phyloP scores from a whole-genome alignment of 192 early-diverging fungal genomes.

The Dissophora ornata region DNA sequence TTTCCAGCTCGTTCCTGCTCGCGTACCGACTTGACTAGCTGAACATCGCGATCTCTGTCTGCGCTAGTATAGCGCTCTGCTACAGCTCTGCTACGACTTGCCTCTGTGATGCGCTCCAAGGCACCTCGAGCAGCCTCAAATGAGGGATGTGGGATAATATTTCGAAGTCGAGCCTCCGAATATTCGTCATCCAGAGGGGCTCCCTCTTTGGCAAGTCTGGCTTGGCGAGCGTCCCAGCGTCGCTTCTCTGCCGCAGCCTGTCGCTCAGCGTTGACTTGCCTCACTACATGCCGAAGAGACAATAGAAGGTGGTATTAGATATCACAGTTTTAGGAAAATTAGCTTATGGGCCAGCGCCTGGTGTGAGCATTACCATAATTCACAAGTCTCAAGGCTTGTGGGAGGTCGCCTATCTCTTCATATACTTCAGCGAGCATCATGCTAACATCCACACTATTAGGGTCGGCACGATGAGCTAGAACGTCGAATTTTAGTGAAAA shows the following conservation, averaged over 20 bases:
- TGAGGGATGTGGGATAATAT: slow-evolving; percentile 17
- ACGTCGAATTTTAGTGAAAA: not conserved
- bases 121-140: slow-evolving; percentile 21
- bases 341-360: no score
- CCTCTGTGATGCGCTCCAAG: slow-evolving; percentile 25
- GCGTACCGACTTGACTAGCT: slow-evolving; percentile 7
- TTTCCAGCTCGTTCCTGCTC: slow-evolving; percentile 38
- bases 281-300: slow-evolving; percentile 3
- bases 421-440: slow-evolving; percentile 78
- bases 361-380: slow-evolving; percentile 62
- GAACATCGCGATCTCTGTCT: slow-evolving; percentile 47
- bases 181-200: not conserved
- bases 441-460: slow-evolving; percentile 72
- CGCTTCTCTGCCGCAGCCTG: slow-evolving; percentile 24
- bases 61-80: slow-evolving; percentile 21
- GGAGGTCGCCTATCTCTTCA: slow-evolving; percentile 73
- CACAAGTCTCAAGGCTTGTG: slow-evolving; percentile 61
- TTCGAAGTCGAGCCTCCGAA: slow-evolving; percentile 1
- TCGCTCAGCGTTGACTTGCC: slow-evolving; percentile 34
- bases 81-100: slow-evolving; percentile 21
- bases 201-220: not conserved
- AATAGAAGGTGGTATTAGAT: no score
- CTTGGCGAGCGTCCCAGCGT: slow-evolving; percentile 34
- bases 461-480: slow-evolving; percentile 67
- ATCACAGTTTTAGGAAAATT: no score